Evolutionary conservation across 116 monocot genomes (phyloP).

Genomic region (Iris pallida): DNA sequence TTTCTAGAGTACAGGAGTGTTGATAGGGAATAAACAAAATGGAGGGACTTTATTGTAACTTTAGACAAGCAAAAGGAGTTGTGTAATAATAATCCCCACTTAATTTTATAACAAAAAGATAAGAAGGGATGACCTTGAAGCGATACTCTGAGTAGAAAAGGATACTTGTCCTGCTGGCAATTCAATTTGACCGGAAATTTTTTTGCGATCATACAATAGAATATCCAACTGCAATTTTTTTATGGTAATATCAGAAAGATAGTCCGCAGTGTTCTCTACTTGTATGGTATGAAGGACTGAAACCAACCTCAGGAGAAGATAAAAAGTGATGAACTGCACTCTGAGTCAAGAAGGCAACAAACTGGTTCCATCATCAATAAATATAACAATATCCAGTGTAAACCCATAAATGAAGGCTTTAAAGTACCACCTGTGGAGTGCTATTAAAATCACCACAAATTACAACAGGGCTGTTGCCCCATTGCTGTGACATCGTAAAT

Average conservation of each 20-base stretch:
- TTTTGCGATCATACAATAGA: slow-evolving; percentile 42
- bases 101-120: no score
- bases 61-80: no score
- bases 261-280: not conserved
- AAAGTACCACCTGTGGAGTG: slow-evolving; percentile 40
- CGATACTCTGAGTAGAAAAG: slow-evolving; percentile 4
- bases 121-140: slow-evolving; percentile 20
- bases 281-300: not conserved
- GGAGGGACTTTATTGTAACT: no score
- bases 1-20: no score
- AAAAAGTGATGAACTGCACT: slow-evolving; percentile 62
- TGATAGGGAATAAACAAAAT: no score
- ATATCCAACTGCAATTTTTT: slow-evolving; percentile 47
- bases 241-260: not conserved
- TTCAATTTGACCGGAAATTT: slow-evolving; percentile 47
- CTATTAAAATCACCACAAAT: slow-evolving; percentile 70
- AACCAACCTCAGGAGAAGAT: slow-evolving; percentile 41
- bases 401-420: not conserved
- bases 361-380: slow-evolving; percentile 2
- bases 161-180: slow-evolving; percentile 10
- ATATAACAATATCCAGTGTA: not conserved
- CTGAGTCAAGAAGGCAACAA: slow-evolving; percentile 19
- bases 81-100: no score
- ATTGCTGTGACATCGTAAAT: slow-evolving; percentile 34
- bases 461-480: slow-evolving; percentile 37